Evolutionary conservation across 2,329 filamentous ascomycete genomes (phyloP).

Genomic region (Stagonosporopsis rhizophila): DNA sequence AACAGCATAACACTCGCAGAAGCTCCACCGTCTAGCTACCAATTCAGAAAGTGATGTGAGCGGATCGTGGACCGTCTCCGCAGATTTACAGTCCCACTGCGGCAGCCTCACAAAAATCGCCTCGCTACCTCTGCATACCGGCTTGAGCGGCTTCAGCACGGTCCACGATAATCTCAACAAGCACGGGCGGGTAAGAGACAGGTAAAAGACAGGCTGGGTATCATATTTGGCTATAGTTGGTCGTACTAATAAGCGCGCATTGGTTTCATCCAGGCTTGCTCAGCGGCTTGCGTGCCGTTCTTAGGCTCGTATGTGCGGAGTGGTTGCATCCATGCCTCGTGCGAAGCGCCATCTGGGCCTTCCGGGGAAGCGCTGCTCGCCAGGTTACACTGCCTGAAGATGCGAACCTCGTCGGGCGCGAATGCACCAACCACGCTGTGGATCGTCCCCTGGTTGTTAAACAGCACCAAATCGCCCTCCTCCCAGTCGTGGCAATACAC

Average conservation of each 20-base stretch:
- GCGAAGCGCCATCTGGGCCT: constrained; percentile 43
- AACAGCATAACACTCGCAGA: constrained; percentile 1
- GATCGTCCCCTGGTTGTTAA: constrained; percentile 78
- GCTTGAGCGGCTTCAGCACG: background rate
- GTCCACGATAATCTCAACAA: constrained; percentile 6
- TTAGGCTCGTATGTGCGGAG: constrained; percentile 16
- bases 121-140: constrained; percentile 5
- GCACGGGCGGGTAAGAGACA: constrained; percentile 6
- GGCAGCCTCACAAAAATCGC: constrained; percentile 13
- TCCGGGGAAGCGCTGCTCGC: constrained; percentile 67
- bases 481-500: constrained; percentile 81
- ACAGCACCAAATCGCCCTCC: constrained; percentile 77
- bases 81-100: constrained; percentile 16
- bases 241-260: constrained; percentile 19
- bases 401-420: constrained; percentile 72
- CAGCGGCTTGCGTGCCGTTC: constrained; percentile 6
- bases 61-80: constrained; percentile 10
- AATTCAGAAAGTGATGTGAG: background rate
- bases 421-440: constrained; percentile 81
- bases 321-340: constrained; percentile 14
- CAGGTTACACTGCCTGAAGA: constrained; percentile 82
- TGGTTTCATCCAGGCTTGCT: constrained; percentile 20
- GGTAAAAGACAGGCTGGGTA: constrained; percentile 6
- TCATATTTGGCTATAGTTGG: constrained; percentile 9
- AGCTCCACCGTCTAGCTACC: background rate